Evolutionary conservation across 148 eudicot genomes (phyloP).

Genomic region (Amaranthus cruentus): DNA sequence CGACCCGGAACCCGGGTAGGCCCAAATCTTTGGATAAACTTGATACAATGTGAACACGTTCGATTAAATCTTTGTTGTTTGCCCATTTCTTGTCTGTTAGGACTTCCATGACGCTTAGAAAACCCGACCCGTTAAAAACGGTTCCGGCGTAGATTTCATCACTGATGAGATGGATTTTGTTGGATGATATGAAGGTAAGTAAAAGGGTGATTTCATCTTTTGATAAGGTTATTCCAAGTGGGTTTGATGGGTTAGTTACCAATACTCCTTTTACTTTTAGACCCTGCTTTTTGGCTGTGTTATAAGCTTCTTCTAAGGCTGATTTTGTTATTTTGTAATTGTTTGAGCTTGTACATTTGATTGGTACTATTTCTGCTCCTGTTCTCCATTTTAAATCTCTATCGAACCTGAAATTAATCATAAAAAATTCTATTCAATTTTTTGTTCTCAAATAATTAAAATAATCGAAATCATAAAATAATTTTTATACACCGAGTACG

Average conservation of each 20-base stretch:
- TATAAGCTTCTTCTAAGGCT: slow-evolving; percentile 65
- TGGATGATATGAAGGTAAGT: slow-evolving; percentile 36
- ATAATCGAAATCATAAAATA: too few species aligned
- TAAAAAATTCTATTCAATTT: background rate
- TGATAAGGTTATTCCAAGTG: slow-evolving; percentile 49
- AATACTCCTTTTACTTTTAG: slow-evolving; percentile 59
- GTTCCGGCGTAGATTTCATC: slow-evolving; percentile 74
- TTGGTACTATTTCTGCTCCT: slow-evolving; percentile 62
- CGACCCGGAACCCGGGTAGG: slow-evolving; percentile 75
- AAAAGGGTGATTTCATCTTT: slow-evolving; percentile 45
- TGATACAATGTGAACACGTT: slow-evolving; percentile 61
- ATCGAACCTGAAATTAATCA: slow-evolving; percentile 46
- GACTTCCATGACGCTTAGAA: slow-evolving; percentile 56
- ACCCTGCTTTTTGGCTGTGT: slow-evolving; percentile 41
- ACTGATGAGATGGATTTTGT: slow-evolving; percentile 52
- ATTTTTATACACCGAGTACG: background rate
- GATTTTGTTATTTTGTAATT: slow-evolving; percentile 46
- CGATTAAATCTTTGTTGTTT: slow-evolving; percentile 30
- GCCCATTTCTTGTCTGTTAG: slow-evolving; percentile 32
- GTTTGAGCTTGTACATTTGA: slow-evolving; percentile 54
- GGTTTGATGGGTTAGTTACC: slow-evolving; percentile 73
- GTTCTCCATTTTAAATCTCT: slow-evolving; percentile 83
- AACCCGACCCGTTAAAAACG: slow-evolving; percentile 37
- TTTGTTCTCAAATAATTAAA: background rate
- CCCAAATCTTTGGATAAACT: slow-evolving; percentile 78